A percentile compares a stretch with the other conserved stretches of the same genome.
These are phyloP conservation scores for Irpex sp. DNA, from an alignment of 1,284 basidiomycete species.

Conservation along the genomic window DNA sequence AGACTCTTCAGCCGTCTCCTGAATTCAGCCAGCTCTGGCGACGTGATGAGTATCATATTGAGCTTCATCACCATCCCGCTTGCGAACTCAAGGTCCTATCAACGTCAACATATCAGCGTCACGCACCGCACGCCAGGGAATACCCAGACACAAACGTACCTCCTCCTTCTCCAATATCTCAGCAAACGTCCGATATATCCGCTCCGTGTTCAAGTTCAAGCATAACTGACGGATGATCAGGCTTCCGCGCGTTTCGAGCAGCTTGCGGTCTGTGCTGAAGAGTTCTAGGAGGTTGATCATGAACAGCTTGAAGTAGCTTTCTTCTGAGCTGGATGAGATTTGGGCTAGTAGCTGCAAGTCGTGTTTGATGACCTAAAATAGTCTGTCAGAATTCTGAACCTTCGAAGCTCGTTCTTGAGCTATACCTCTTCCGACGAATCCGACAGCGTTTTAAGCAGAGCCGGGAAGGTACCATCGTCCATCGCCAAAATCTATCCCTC, in stretches of 20 bases:
- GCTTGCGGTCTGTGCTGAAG: constrained; percentile 89
- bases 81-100: constrained; percentile 91
- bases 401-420: too few relatives aligned
- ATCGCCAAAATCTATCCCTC: constrained; percentile 77
- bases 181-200: constrained; percentile 93
- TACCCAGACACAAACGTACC: constrained; percentile 36
- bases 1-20: constrained; percentile 88
- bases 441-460: constrained; percentile 91
- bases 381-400: neutral
- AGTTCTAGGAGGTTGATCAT: constrained; percentile 93
- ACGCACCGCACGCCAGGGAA: neutral
- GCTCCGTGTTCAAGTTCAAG: constrained; percentile 89
- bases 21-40: constrained; percentile 92
- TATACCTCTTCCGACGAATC: constrained; percentile 97
- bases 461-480: constrained; percentile 96
- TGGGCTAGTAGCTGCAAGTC: constrained; percentile 95
- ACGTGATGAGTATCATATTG: constrained; percentile 95
- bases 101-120: neutral
- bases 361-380: constrained; percentile 82
- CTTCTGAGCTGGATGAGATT: constrained; percentile 91
- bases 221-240: constrained; percentile 96
- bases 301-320: constrained; percentile 92
- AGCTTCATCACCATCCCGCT: constrained; percentile 97
- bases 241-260: constrained; percentile 91
- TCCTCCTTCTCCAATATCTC: constrained; percentile 98